These are phyloP conservation scores for Ophiostoma sp. DNA, from an alignment of 2,329 filamentous ascomycete genomes.

Conservation along the genomic window DNA sequence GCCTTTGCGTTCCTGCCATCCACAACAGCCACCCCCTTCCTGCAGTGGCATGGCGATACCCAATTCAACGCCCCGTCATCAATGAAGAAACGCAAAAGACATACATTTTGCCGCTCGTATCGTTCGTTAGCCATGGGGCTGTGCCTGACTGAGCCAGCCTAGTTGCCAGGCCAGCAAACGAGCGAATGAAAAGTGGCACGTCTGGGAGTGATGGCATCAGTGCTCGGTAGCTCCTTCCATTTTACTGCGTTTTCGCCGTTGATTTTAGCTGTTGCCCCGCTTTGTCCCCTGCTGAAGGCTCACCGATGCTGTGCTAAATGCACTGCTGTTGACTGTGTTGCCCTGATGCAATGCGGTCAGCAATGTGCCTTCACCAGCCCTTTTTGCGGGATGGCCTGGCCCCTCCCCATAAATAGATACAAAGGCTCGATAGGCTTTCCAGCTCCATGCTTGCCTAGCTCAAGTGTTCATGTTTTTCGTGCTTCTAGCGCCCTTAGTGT, in stretches of 20 bases:
- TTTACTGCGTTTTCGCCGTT: neutral
- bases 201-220: neutral
- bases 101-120: neutral
- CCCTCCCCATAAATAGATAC: neutral
- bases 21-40: neutral
- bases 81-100: neutral
- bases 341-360: neutral
- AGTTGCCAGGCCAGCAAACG: conserved; percentile 1
- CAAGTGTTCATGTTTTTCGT: conserved; percentile 1
- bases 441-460: neutral
- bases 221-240: neutral
- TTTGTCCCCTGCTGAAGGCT: neutral
- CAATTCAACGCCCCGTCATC: neutral
- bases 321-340: neutral
- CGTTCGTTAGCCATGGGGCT: neutral
- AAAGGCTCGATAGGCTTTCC: neutral
- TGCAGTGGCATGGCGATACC: neutral
- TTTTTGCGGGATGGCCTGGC: neutral
- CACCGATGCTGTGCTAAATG: neutral
- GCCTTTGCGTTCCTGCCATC: neutral
- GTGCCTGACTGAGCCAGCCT: neutral
- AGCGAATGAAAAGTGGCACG: neutral
- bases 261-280: neutral
- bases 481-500: neutral
- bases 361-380: neutral